Evolutionary conservation across 352 stramenopile species (phyloP).

Genomic region (Pythium brachiatum): DNA sequence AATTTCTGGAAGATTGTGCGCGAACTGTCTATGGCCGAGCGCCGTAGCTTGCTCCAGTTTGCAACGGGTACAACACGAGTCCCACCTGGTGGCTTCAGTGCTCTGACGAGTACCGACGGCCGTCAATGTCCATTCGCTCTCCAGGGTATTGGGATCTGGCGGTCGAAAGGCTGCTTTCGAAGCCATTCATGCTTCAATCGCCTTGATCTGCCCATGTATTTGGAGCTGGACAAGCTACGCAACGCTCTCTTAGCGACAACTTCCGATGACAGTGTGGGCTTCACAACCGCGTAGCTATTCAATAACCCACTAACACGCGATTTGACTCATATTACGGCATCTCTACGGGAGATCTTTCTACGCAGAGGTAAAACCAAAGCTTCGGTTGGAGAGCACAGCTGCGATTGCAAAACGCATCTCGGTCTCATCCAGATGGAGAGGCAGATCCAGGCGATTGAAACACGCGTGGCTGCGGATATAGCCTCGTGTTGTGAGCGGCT

Average conservation of each 20-base stretch:
- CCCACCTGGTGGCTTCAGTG: slow-evolving; percentile 28
- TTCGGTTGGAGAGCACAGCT: slow-evolving; percentile 14
- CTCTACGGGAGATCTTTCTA: neutral
- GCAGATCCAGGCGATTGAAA: slow-evolving; percentile 91
- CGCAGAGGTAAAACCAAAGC: slow-evolving; percentile 21
- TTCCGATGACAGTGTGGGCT: slow-evolving; percentile 13
- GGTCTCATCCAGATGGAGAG: slow-evolving; percentile 9
- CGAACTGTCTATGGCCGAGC: slow-evolving; percentile 26
- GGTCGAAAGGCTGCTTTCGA: neutral
- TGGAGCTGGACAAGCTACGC: slow-evolving; percentile 16
- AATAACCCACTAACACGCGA: neutral
- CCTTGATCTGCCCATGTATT: slow-evolving; percentile 84
- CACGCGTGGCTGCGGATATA: slow-evolving; percentile 46
- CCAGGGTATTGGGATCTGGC: neutral
- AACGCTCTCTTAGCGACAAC: slow-evolving; percentile 15
- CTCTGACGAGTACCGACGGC: slow-evolving; percentile 27
- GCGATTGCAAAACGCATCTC: slow-evolving; percentile 21
- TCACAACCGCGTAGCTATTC: slow-evolving; percentile 9
- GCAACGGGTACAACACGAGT: slow-evolving; percentile 36
- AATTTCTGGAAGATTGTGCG: slow-evolving; percentile 52
- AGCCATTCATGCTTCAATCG: slow-evolving; percentile 53
- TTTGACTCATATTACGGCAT: neutral
- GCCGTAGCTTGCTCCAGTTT: slow-evolving; percentile 34
- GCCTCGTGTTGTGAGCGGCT: neutral
- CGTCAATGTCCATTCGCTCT: slow-evolving; percentile 25